These are phyloP conservation scores for Ulmus americana DNA, from an alignment of 331 rosid genomes.

Conservation along the genomic window DNA sequence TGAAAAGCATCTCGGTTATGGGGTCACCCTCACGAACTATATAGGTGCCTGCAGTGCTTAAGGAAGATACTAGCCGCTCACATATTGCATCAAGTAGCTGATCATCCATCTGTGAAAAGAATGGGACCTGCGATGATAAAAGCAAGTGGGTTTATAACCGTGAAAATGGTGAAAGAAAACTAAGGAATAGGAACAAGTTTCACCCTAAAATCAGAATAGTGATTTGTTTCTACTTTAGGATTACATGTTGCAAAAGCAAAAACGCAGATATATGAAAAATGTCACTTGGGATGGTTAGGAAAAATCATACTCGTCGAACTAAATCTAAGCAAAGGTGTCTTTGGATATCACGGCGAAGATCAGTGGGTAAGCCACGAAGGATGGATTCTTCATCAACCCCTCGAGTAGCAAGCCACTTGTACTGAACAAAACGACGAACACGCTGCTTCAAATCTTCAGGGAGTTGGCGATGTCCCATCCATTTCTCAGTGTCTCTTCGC, in stretches of 20 bases:
- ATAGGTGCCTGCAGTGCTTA: constrained; percentile 81
- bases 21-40: constrained; percentile 98
- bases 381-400: constrained; percentile 95
- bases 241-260: neutral
- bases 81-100: constrained; percentile 96
- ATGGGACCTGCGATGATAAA: constrained; percentile 62
- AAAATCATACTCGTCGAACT: constrained; percentile 69
- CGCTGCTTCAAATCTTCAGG: constrained; percentile 75
- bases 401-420: constrained; percentile 92
- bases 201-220: neutral
- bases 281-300: neutral
- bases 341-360: constrained; percentile 96
- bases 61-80: constrained; percentile 80
- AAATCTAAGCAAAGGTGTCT: constrained; percentile 89
- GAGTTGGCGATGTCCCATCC: constrained; percentile 99
- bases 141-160: constrained; percentile 8
- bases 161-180: neutral
- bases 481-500: constrained; percentile 92
- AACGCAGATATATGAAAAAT: neutral
- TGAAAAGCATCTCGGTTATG: constrained; percentile 81
- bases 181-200: neutral
- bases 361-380: constrained; percentile 74
- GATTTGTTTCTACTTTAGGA: neutral
- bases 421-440: constrained; percentile 80
- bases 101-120: constrained; percentile 97